phyloP scores from a whole-genome alignment of 805 yeast genomes.

The Kodamaea sagamina region DNA sequence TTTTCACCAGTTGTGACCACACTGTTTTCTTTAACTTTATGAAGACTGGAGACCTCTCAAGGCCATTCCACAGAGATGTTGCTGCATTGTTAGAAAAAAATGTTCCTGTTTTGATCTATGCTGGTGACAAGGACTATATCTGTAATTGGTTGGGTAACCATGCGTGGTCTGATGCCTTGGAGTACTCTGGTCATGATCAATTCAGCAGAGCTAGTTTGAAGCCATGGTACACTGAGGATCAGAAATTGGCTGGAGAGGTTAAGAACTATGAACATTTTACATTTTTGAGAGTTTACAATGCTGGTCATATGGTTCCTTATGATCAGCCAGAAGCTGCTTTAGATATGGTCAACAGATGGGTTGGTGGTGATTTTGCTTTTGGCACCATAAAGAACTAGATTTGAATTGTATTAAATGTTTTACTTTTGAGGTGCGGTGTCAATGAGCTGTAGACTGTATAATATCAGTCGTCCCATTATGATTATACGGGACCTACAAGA shows the following conservation, averaged over 20 bases:
- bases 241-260: conserved; percentile 60
- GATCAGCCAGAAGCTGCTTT: conserved; percentile 80
- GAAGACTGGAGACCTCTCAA: conserved; percentile 65
- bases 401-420: too few species aligned
- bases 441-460: too few species aligned
- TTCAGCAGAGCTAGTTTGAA: conserved; percentile 21
- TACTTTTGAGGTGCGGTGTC: too few species aligned
- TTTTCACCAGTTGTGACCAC: conserved; percentile 49
- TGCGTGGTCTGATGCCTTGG: conserved; percentile 36
- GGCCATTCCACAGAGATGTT: conserved; percentile 68
- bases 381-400: too few species aligned
- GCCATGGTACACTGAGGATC: conserved; percentile 21
- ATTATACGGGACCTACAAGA: too few species aligned
- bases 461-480: too few species aligned
- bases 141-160: conserved; percentile 49
- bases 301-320: conserved; percentile 97
- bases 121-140: conserved; percentile 48
- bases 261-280: conserved; percentile 74
- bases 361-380: conserved; percentile 56
- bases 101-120: conserved; percentile 44
- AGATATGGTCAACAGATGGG: conserved; percentile 86
- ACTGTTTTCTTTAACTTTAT: conserved; percentile 51
- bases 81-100: conserved; percentile 41
- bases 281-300: conserved; percentile 80
- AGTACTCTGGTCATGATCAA: conserved; percentile 20